Base-by-base conservation (phyloP, 2,329 filamentous ascomycete genomes). In the Pyrenochaeta sp. region DNA sequence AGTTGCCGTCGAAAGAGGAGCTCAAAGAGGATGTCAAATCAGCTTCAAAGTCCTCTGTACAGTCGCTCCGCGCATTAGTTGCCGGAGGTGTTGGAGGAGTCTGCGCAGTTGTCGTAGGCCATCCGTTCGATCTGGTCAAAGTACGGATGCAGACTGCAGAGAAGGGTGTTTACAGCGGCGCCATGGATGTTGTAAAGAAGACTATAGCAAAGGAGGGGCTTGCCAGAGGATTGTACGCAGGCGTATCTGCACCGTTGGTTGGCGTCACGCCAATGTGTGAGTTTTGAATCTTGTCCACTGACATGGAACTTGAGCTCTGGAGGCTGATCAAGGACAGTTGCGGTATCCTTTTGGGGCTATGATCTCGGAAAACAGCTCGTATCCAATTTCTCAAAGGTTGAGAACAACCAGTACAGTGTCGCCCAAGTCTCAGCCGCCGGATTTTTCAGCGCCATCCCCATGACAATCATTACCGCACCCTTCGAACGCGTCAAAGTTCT, bases 401-500 rank as follows among this genome's bases (percentile, higher is more conserved):
- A 85, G 56, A 84, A 90, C 72, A 78, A 82, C 38, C 83, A 86
- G 59, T 90, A 89, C 75, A 85, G 86, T 46, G 91, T 96, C 66
- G 88, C 80, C 29, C 94, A 99, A 73, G 86, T 95, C 74, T 94
- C 90, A 22, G 83, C 90, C 23, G 94, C 94, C 10, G 94, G 94
- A 54, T 96, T 96, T 63, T 74, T 99, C 83, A 96, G 90, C 67
- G 94, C 94, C 49, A 88, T 99, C 48, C 94, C 94, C 65, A 96
- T 96, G 90, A 99, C 94, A 3, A 76, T 90, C 73, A 96, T 99
- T 77, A 97, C 94, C n/a, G 94, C 94, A 4, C 94, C 94, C 49
- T 97, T 99, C 71, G 94, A 99, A 81, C 93, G 94, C 66, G 91
- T 99, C 61, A 99, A 99, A 77, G 93, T 99, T 42, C 91, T 99